Evolutionary conservation across 805 yeast genomes (phyloP).

Genomic region (Cyberlindnera americana): DNA sequence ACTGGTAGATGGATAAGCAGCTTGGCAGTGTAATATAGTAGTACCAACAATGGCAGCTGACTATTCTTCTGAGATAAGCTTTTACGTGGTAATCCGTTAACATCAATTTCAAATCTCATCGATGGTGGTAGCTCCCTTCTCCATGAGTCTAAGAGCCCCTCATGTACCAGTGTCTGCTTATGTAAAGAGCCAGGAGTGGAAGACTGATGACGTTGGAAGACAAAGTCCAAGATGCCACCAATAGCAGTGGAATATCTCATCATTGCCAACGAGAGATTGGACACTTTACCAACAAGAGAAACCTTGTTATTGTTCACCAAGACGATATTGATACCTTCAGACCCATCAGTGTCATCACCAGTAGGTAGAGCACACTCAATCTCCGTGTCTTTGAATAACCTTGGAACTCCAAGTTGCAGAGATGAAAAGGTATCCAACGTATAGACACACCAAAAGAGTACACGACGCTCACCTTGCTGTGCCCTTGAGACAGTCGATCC

Average conservation of each 20-base stretch:
- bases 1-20: conserved; percentile 62
- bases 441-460: conserved; percentile 82
- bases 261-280: conserved; percentile 56
- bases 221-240: conserved; percentile 68
- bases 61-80: conserved; percentile 26
- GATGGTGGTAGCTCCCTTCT: conserved; percentile 60
- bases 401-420: conserved; percentile 76
- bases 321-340: conserved; percentile 50
- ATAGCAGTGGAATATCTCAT: conserved; percentile 70
- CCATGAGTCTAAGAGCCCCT: conserved; percentile 78
- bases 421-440: conserved; percentile 73
- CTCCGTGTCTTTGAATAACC: conserved; percentile 74
- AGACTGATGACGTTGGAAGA: conserved; percentile 51
- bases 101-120: conserved; percentile 61
- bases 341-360: conserved; percentile 39
- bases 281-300: conserved; percentile 67
- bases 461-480: conserved; percentile 80
- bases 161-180: conserved; percentile 42
- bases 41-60: conserved; percentile 50
- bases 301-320: conserved; percentile 56
- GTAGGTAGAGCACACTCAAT: conserved; percentile 85
- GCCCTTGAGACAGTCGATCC: conserved; percentile 63
- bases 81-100: conserved; percentile 44
- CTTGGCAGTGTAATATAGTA: conserved; percentile 58
- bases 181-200: conserved; percentile 19